phyloP scores from a whole-genome alignment of 352 stramenopile species.

The Thraustochytrium sp. region DNA sequence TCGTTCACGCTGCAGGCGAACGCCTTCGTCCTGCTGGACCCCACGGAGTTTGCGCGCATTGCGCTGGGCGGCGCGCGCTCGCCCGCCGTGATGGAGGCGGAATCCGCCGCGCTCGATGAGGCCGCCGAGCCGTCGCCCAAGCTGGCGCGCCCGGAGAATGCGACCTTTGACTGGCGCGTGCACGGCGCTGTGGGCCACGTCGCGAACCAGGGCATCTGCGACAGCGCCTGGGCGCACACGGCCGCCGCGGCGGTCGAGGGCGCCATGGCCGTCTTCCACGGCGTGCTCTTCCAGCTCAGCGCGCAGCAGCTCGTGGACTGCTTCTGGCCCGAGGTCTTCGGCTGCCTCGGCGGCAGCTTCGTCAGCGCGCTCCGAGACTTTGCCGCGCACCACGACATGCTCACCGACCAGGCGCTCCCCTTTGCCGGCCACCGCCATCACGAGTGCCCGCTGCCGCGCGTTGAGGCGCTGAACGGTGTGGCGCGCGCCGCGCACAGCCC shows the following conservation, averaged over 20 bases:
- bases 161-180: not conserved
- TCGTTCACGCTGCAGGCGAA: not conserved
- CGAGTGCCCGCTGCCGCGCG: not conserved
- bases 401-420: not conserved
- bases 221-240: not conserved
- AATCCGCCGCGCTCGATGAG: not conserved
- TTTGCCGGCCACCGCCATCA: not conserved
- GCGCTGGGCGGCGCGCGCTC: not conserved
- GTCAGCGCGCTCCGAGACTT: not conserved
- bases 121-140: not conserved
- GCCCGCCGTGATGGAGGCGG: not conserved
- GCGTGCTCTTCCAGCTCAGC: constrained; percentile 1
- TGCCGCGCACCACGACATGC: not conserved
- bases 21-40: not conserved
- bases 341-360: constrained; percentile 32
- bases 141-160: not conserved
- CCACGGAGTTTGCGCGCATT: not conserved
- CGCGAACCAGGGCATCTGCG: not conserved
- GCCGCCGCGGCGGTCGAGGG: not conserved
- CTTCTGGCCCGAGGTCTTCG: not conserved
- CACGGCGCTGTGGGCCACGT: not conserved
- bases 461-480: not conserved
- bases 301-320: not conserved
- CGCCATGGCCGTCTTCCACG: not conserved
- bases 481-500: not conserved